A percentile compares a stretch with the other conserved stretches of the same genome.
phyloP scores from a whole-genome alignment of 2,329 filamentous ascomycete genomes.

The Ilyonectria sp. region DNA sequence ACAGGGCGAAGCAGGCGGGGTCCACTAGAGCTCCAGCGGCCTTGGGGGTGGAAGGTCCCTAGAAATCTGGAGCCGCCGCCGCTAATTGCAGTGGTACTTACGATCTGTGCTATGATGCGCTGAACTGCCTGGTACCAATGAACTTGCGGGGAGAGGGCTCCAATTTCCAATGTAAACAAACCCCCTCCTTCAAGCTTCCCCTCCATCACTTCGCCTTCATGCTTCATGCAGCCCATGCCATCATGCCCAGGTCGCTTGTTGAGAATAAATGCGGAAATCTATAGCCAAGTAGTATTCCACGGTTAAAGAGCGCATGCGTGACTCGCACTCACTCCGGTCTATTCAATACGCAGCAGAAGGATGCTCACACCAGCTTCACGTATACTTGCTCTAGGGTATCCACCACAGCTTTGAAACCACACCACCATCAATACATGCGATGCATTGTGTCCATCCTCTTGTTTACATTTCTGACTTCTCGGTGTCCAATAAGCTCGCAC shows the following conservation, averaged over 20 bases:
- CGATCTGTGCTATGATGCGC: slow-evolving; percentile 5
- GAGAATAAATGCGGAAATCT: neutral
- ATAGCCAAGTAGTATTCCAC: neutral
- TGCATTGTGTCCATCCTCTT: neutral
- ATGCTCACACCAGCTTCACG: neutral
- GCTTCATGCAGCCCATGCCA: neutral
- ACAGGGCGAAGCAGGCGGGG: neutral
- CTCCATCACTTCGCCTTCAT: neutral
- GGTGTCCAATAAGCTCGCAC: neutral
- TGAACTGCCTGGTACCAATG: slow-evolving; percentile 6
- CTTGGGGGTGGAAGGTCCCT: slow-evolving; percentile 5
- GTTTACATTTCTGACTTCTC: neutral
- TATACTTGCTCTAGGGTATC: neutral
- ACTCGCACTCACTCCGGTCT: neutral
- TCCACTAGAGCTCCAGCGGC: slow-evolving; percentile 11
- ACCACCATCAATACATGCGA: neutral
- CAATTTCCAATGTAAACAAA: slow-evolving; percentile 21
- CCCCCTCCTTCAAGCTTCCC: slow-evolving; percentile 6
- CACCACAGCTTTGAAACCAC: neutral
- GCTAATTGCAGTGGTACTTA: neutral
- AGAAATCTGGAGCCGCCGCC: slow-evolving; percentile 1
- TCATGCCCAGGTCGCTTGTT: neutral
- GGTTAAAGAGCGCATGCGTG: neutral
- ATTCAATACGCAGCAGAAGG: neutral
- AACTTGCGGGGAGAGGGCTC: slow-evolving; percentile 11